Base-by-base conservation (phyloP, 305 asterid genomes). In the Rubia balearica region DNA sequence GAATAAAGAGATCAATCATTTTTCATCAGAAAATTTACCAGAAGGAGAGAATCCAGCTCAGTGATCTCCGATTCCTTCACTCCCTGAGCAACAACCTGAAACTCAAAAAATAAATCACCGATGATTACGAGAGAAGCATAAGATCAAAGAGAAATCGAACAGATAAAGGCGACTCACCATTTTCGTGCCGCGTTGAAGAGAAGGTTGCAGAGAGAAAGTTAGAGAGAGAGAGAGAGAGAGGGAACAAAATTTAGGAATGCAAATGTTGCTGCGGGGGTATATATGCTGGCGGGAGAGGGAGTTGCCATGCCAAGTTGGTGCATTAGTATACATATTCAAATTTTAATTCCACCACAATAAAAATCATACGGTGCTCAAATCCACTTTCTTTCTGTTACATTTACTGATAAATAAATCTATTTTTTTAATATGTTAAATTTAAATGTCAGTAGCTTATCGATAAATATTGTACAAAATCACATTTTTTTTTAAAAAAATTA, bases 11-110 rank as follows among this genome's bases (percentile, higher is more conserved):
- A 24, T 14, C 36, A 16, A 21, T 30, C 62, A 14, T 3, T 33
- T 33, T 33, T 33, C 36, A 33, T 3, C 36, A 33, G 60, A 38
- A 41, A 42, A 22, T 76, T 76, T 82, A 92, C 98, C 41, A 92
- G 89, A 33, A 89, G 88, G 60, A 92, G 96, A 22, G 97, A 93
- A 72, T 90, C 97, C 95, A 88, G 98, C 83, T 89, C 96, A 3
- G 96, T 88, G 73, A 93, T 89, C 86, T 89, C 96, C 70, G 95
- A 78, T 73, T 89, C 92, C 86, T 88, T 88, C 79, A 93, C 77
- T 75, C 89, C 85, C 82, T 93, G 97, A n/a, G 91, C 94, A 41
- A 89, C 94, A 70, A 87, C 96, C 98, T 93, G 88, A 11, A 71
- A 74, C 78, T 59, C 5, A 33, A 11, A 68, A 42, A 42, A 33